Evolutionary conservation across 768 basidiomycete species (phyloP), one percentile per base, ranked within the genome.

Genomic region (Tulasnella sp.): DNA sequence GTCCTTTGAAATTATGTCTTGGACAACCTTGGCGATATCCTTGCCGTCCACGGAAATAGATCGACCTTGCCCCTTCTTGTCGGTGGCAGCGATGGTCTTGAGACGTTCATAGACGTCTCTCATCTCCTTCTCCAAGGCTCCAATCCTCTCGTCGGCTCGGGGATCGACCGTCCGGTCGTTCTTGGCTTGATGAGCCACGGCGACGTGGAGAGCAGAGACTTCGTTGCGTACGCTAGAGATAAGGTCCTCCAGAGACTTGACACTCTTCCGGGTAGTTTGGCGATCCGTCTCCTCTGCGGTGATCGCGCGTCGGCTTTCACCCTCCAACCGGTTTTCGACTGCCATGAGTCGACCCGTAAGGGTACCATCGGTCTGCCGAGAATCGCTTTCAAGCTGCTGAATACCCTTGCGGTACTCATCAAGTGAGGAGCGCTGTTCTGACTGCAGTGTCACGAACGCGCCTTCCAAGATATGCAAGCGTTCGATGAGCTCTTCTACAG

Each of bases 1-100:
- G 83, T 98, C 97, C 84, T 94, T 95, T 52, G 95, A 92, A 83
- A 99, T 93, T 74, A 98, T 88, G 42, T 91, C 88, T 39, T 88
- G 88, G 81, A 98, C 91, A 80, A 96, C 87, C 18, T 88, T 86
- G 0, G 92, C 92, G 34, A 92, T 84, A 81, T 92, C 95, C 79
- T 92, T 90, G 0, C 95, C 95, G 79, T 94, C 93, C 84, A 80
- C 76, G 74, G 80, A 74, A 46, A 80, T 24, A 27, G 71, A 8
- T 34, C 44, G 72, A 19, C 21, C 46, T 24, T 81, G 42, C 6
- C 77, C 80, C 34, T 81, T 74, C 48, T 68, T 46, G n/a, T 62
- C 48, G n/a, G 46, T 48, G 7, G 38, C 71, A 16, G 36, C n/a
- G 12, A 77, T 68, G 39, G 38, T 36, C 72, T 79, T 74, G 31